These are phyloP conservation scores for Auricularia sp. DNA, from an alignment of 768 basidiomycete species.

Conservation along the genomic window DNA sequence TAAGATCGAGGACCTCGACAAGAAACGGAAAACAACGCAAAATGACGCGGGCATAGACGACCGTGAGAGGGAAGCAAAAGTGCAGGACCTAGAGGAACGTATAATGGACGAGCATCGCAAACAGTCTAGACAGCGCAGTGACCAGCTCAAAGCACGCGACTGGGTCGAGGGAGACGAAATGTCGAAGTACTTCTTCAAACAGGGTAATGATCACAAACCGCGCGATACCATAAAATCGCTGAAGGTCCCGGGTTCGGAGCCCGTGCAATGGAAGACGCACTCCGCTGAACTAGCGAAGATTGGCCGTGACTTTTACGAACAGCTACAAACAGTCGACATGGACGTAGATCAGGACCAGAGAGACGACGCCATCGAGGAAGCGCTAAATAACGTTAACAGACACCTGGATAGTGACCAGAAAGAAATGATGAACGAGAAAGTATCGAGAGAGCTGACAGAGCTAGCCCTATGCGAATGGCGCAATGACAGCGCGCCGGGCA, in stretches of 20 bases:
- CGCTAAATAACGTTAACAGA: background rate
- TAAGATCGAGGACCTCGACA: background rate
- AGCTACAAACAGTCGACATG: background rate
- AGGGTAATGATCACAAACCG: background rate
- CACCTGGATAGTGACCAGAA: background rate
- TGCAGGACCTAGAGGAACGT: background rate
- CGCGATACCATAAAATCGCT: background rate
- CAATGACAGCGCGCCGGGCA: background rate
- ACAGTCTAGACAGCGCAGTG: background rate
- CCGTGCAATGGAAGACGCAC: background rate
- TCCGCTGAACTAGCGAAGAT: background rate
- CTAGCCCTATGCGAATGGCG: background rate
- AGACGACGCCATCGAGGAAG: background rate
- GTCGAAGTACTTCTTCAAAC: background rate
- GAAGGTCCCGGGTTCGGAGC: background rate
- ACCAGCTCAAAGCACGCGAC: background rate
- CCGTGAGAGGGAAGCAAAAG: background rate
- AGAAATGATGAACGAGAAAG: constrained; percentile 20
- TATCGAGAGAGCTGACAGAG: background rate
- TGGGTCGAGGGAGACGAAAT: background rate
- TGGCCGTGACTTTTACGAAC: background rate
- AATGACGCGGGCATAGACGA: background rate
- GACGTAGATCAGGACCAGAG: background rate
- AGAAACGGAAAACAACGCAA: background rate
- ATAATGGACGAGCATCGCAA: background rate